Conservation (phyloP, 2,329 filamentous ascomycete species). For the Botrytis fragariae region DNA sequence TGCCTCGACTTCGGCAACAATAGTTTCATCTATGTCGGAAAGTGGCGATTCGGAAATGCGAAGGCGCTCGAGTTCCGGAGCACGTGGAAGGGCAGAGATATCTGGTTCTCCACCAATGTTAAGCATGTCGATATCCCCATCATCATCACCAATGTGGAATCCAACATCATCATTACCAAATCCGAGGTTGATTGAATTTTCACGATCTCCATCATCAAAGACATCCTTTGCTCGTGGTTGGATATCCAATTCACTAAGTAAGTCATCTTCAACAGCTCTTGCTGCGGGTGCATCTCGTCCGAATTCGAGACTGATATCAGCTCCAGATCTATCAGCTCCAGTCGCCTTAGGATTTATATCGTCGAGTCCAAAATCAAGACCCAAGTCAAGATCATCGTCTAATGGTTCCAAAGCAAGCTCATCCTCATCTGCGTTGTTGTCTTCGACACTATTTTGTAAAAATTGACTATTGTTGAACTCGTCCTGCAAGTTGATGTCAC, state of each 20-base stretch:
- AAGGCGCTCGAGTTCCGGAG: conserved; percentile 50
- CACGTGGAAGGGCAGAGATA: conserved; percentile 48
- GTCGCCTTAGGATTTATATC: conserved; percentile 32
- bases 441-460: conserved; percentile 61
- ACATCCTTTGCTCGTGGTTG: conserved; percentile 55
- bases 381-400: conserved; percentile 69
- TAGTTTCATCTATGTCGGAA: conserved; percentile 65
- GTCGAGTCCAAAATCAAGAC: conserved; percentile 63
- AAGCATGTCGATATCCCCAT: conserved; percentile 63
- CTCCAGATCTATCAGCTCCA: conserved; percentile 31
- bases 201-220: conserved; percentile 48
- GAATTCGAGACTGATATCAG: conserved; percentile 72
- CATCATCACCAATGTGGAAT: conserved; percentile 59
- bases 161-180: conserved; percentile 49
- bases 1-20: conserved; percentile 57
- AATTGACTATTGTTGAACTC: conserved; percentile 77
- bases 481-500: conserved; percentile 67
- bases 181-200: conserved; percentile 54
- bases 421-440: conserved; percentile 49
- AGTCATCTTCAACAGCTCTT: conserved; percentile 65
- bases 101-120: conserved; percentile 60
- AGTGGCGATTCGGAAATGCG: conserved; percentile 69
- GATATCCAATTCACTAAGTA: conserved; percentile 61
- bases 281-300: conserved; percentile 80
- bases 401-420: conserved; percentile 52